Conservation (phyloP, 2,329 filamentous ascomycete species). For the Paraphaeosphaeria sporulosa region DNA sequence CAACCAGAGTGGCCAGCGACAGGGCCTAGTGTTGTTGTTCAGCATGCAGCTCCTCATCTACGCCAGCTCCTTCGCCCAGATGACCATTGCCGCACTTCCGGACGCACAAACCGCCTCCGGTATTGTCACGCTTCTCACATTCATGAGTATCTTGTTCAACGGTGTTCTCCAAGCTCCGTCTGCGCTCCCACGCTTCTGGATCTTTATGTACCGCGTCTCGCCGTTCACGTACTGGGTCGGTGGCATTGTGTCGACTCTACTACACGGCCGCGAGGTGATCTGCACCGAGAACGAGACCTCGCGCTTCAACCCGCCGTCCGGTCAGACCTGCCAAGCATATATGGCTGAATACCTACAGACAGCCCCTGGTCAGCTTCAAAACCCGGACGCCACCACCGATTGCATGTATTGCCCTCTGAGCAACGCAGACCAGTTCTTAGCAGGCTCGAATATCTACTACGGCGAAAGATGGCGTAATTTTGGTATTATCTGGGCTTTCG, state of each 20-base stretch:
- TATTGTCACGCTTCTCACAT: slow-evolving; percentile 66
- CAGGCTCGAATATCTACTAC: slow-evolving; percentile 50
- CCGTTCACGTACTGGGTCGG: slow-evolving; percentile 70
- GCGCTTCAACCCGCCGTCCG: slow-evolving; percentile 47
- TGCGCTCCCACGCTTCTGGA: slow-evolving; percentile 75
- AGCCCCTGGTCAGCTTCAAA: slow-evolving; percentile 51
- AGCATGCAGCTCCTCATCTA: slow-evolving; percentile 74
- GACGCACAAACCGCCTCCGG: slow-evolving; percentile 73
- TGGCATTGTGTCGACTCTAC: slow-evolving; percentile 45
- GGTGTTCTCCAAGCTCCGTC: slow-evolving; percentile 67
- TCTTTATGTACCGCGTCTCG: slow-evolving; percentile 76
- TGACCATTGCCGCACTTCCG: slow-evolving; percentile 75
- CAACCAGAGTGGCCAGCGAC: slow-evolving; percentile 57
- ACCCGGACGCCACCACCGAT: slow-evolving; percentile 51
- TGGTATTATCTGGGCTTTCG: slow-evolving; percentile 71
- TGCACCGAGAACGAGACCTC: slow-evolving; percentile 55
- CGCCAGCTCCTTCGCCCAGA: slow-evolving; percentile 74
- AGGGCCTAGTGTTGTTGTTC: slow-evolving; percentile 68
- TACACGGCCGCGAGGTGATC: slow-evolving; percentile 56
- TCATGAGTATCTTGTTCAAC: slow-evolving; percentile 53
- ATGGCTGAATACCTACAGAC: slow-evolving; percentile 50
- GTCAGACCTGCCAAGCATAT: slow-evolving; percentile 53
- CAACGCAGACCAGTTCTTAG: slow-evolving; percentile 57
- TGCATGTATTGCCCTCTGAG: slow-evolving; percentile 59
- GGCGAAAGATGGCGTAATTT: slow-evolving; percentile 70